phyloP scores from a whole-genome alignment of 129 eudicot species.

The Ambrosia trifida region DNA sequence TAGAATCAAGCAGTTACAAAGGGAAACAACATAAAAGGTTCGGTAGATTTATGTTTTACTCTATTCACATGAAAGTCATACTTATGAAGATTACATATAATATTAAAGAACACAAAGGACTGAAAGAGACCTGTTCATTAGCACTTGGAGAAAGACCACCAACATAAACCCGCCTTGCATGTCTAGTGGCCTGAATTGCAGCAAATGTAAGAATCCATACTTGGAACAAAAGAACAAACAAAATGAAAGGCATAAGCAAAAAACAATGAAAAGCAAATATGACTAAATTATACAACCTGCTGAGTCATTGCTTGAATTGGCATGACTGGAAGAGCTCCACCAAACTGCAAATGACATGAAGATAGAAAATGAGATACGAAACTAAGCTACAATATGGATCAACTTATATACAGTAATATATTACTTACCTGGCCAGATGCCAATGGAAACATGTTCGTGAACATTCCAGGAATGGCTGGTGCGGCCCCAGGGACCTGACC shows the following conservation, averaged over 20 bases:
- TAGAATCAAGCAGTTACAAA: background rate
- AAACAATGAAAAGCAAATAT: background rate
- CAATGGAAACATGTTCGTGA: conserved; percentile 74
- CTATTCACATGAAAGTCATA: background rate
- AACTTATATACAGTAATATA: background rate
- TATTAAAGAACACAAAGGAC: conserved; percentile 2
- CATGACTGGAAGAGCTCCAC: conserved; percentile 88
- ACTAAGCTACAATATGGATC: background rate
- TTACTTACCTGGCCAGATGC: conserved; percentile 68
- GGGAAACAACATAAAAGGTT: background rate
- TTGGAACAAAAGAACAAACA: background rate
- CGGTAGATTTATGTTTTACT: background rate
- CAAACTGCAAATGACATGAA: conserved; percentile 53
- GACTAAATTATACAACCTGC: conserved; percentile 56
- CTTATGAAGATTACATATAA: background rate
- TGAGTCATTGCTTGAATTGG: conserved; percentile 99
- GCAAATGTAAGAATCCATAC: conserved; percentile 2
- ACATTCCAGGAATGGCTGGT: conserved; percentile 78
- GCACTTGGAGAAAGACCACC: conserved; percentile 97
- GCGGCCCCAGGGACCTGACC: conserved; percentile 78
- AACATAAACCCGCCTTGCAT: conserved; percentile 98
- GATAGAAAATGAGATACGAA: background rate
- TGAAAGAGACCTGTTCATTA: conserved; percentile 84
- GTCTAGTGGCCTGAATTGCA: conserved; percentile 86
- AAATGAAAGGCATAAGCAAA: background rate